Base-by-base conservation (phyloP, 2,329 filamentous ascomycete species). In the Colletotrichum phormii region DNA sequence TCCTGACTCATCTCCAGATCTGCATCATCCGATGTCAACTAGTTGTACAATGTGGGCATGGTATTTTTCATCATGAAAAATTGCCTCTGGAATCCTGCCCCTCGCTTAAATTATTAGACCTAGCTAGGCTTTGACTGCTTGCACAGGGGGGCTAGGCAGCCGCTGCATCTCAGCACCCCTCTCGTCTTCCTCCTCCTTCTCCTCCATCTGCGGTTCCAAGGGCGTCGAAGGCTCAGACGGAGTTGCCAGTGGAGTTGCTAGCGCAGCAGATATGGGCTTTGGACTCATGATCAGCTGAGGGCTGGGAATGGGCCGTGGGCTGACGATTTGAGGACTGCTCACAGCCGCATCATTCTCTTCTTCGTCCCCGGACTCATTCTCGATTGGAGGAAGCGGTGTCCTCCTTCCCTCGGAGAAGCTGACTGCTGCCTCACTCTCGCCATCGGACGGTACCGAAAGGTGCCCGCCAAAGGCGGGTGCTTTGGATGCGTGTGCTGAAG, bases 321-420 rank as follows among this genome's bases (percentile, higher is more conserved):
- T 61, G 15, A 31, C 22, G 22, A 63, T 22, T 13, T 72, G 68
- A 5, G 51, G 69, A 11, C 55, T 57, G 18, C 37, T 55, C 3
- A 54, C 29, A 13, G 26, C 35, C 2, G 33, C 49, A 8, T 68
- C 58, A 7, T 37, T 57, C 18, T 67, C 72, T 31, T 54, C 63
- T 59, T 77, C 77, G 42, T 75, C 72, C 18, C 78, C 78, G 37
- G 78, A 80, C 61, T 85, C 83, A 33, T 78, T 83, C 60, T 87
- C 87, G 46, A 89, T 85, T 0, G 85, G 86, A 11, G 88, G 86
- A 22, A 91, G 80, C 1, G 89, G 89, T 18, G 89, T 89, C 66
- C 86, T 84, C 31, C 86, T 83, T 2, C 89, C 89, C 18, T 91
- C 90, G 0, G 89, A 91, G 73, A 90, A 87, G 78, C 89, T 91